Base-by-base conservation (phyloP, 2,329 filamentous ascomycete genomes). In the Colletotrichum agaves region DNA sequence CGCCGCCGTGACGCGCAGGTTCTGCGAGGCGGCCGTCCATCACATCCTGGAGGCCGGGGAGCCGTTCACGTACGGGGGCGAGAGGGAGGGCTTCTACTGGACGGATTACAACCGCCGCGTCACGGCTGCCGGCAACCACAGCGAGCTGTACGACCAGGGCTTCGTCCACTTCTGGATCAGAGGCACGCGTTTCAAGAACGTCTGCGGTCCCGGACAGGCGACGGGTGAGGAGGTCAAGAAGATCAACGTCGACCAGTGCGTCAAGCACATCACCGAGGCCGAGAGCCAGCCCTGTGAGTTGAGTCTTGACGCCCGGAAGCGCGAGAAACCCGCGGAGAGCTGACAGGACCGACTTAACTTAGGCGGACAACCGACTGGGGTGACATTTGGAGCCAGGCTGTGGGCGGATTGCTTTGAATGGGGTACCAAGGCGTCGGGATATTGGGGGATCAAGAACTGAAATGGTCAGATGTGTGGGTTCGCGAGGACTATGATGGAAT, bases 371-470 rank as follows among this genome's bases (percentile, higher is more conserved):
- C 27, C 27, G 8, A 7, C 27, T 6, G 43, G 43, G 1, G n/a
- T 19, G n/a, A 49, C 49, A 15, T 39, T 43, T 4, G 63, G 63
- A 3, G 58, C 58, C 3, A 41, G 63, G 13, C 27, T 43, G 1
- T 66, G 59, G 59, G 58, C 63, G 5, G 59, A 66, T 44, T 66
- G 63, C 43, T 66, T 66, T 44, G 63, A 66, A 19, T 66, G 63
- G 63, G 63, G 63, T 11, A 50, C 62, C n/a, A 61, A 66, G 50
- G 59, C 63, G n/a, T 63, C 58, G 17, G 63, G 63, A 31, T 66
- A 66, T 27, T 7, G 5, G 27, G 27, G 27, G 6, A 27, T 27
- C 27, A 27, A 27, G 27, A 27, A 27, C 6, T 27, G 8, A 8
- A 27, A 27, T 7, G 6, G 8, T 27, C 27, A 27, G 27, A 8